phyloP scores from a whole-genome alignment of 257 asterid genomes.

The Solanum raphanifolium region DNA sequence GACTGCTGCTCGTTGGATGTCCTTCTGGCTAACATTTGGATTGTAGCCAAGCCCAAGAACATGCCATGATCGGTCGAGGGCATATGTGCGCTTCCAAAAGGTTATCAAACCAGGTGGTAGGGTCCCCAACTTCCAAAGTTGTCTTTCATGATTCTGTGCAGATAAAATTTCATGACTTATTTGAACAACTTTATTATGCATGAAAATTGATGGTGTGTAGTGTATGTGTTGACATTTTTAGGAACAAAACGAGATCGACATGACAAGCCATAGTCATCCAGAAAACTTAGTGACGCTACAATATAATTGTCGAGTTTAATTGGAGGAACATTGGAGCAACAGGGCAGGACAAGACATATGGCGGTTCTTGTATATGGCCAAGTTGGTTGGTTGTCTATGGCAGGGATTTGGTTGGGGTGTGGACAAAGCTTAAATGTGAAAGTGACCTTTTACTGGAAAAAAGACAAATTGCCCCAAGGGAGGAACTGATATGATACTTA shows the following conservation, averaged over 20 bases:
- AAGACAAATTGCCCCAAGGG: not conserved
- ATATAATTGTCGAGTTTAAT: not conserved
- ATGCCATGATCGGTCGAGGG: slow-evolving; percentile 79
- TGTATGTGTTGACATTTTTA: not conserved
- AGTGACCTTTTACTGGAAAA: not conserved
- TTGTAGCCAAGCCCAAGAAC: slow-evolving; percentile 91
- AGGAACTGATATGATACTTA: not conserved
- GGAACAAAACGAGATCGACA: not conserved
- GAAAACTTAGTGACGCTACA: not conserved
- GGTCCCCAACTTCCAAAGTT: slow-evolving; percentile 87
- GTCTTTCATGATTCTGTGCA: slow-evolving; percentile 72
- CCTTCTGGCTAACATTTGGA: slow-evolving; percentile 57
- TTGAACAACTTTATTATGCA: not conserved
- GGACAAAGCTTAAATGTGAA: not conserved
- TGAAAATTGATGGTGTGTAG: not conserved
- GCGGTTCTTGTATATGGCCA: not conserved
- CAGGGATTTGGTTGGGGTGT: not conserved
- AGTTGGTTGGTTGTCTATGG: not conserved
- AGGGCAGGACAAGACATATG: not conserved
- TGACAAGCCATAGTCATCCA: not conserved
- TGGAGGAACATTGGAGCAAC: not conserved
- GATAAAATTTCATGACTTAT: not conserved
- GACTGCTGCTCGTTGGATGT: slow-evolving; percentile 76
- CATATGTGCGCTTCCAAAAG: slow-evolving; percentile 65
- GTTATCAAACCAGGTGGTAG: slow-evolving; percentile 92